Evolutionary conservation across 2,329 filamentous ascomycete species (phyloP).

Genomic region (Xylariaceae sp.): DNA sequence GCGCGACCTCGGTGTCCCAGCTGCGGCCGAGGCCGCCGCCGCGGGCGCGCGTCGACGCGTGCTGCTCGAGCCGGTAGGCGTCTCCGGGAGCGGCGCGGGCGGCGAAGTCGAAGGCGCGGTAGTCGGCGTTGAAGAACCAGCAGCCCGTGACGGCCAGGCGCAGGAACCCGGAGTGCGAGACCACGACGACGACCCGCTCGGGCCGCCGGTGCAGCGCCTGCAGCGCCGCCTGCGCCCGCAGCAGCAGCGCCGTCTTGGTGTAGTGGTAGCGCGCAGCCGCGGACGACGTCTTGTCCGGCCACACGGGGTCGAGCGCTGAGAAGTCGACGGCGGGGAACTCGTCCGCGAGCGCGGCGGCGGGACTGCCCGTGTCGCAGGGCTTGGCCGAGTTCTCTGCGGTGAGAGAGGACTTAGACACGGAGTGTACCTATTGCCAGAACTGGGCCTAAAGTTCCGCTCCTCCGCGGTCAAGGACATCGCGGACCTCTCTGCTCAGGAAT

Average conservation of each 20-base stretch:
- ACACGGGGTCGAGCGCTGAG: conserved; percentile 47
- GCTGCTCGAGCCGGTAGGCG: conserved; percentile 34
- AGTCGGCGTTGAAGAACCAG: conserved; percentile 56
- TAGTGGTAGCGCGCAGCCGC: conserved; percentile 42
- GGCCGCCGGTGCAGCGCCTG: conserved; percentile 41
- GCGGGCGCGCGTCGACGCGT: conserved; percentile 36
- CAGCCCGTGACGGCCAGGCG: conserved; percentile 47
- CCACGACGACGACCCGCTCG: conserved; percentile 56
- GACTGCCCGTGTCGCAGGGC: conserved; percentile 55
- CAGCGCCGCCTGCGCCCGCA: conserved; percentile 45
- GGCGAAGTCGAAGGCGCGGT: conserved; percentile 52
- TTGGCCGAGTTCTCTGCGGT: conserved; percentile 43
- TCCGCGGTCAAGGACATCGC: too few relatives aligned
- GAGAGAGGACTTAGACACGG: not conserved
- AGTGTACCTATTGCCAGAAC: too few relatives aligned
- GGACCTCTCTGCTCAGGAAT: too few relatives aligned
- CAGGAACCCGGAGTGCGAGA: conserved; percentile 58
- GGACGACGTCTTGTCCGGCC: conserved; percentile 53
- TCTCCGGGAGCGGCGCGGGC: conserved; percentile 18
- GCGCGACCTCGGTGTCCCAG: conserved; percentile 26
- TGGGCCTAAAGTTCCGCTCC: too few relatives aligned
- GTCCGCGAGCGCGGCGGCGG: conserved; percentile 31
- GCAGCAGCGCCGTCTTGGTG: conserved; percentile 43
- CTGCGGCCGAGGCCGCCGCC: conserved; percentile 47
- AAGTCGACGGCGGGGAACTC: conserved; percentile 54